Evolutionary conservation across 2,329 filamentous ascomycete genomes (phyloP), one percentile per base, ranked within the genome.

Genomic region (Penicillium polonicum): DNA sequence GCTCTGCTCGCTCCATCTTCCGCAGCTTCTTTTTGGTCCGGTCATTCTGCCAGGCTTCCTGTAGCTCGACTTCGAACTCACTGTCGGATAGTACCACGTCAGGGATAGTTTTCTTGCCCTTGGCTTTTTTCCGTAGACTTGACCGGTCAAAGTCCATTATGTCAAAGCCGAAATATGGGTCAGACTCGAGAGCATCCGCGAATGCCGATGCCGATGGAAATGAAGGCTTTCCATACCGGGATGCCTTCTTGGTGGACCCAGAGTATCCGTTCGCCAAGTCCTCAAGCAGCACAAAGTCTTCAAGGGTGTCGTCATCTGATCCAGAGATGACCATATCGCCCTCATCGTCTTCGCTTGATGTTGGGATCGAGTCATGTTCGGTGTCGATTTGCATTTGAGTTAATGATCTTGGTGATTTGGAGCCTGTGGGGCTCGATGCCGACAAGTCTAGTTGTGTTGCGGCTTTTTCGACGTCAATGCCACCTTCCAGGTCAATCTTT

Each of bases 91-190:
- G 72, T 23, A 84, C 78, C 54, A 86, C 78, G 5, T 79, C 77
- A 45, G 82, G 73, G 52, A 81, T 78, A 45, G 78, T 80, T 60
- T 84, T 83, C 15, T 81, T 80, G 43, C 85, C 85, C 72, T 89
- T 91, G 63, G 82, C 79, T 68, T 85, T 88, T 60, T 82, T 85
- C 55, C 81, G 83, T 6, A 92, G 72, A 52, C 86, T 91, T 1
- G 87, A 86, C 27, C 87, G 82, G 17, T 89, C 83, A 76, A 89
- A 91, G 68, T 96, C 90, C 88, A 94, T 93, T 44, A 95, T 79
- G 68, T 96, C 91, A 62, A 96, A 88, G 9, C 86, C 89, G 59
- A 88, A 85, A 60, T 85, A 83, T 2, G 83, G 82, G 62, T 84
- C 82, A 60, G 78, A 74, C n/a, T 86, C 83, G 2, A 86, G 74